phyloP scores from a whole-genome alignment of 139 green algal species.

The Auxenochlorella pyrenoidosa region DNA sequence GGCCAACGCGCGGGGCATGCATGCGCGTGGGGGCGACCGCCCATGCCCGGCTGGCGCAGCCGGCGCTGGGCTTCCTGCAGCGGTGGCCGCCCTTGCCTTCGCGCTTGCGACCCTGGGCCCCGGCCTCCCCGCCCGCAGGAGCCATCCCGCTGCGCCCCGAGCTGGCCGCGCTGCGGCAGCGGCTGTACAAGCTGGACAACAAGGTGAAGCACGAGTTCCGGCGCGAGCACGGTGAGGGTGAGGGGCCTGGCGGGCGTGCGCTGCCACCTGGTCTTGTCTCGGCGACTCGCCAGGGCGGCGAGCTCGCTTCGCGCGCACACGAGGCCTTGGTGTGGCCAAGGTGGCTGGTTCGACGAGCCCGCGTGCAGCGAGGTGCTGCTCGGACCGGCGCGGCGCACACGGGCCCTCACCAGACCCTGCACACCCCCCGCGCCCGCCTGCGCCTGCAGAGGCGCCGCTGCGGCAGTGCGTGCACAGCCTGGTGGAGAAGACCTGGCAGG shows the following conservation, averaged over 20 bases:
- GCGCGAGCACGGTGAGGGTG: conserved; percentile 11
- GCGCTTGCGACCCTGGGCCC: not conserved
- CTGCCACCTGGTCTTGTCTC: too few relatives aligned
- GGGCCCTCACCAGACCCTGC: not conserved
- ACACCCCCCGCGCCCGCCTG: not conserved
- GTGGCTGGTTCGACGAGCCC: too few relatives aligned
- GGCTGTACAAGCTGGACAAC: conserved; percentile 38
- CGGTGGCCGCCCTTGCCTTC: too few relatives aligned
- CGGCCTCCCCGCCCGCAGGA: not conserved
- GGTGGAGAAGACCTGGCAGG: conserved; percentile 37
- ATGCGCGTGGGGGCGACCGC: too few relatives aligned
- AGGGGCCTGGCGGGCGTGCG: not conserved
- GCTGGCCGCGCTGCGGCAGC: conserved; percentile 32
- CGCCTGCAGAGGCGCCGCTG: conserved; percentile 15
- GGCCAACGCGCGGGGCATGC: too few relatives aligned
- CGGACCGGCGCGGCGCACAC: not conserved
- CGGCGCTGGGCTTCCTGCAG: too few relatives aligned
- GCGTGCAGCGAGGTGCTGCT: not conserved
- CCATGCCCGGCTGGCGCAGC: too few relatives aligned
- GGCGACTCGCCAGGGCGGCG: too few relatives aligned
- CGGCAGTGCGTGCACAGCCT: conserved; percentile 32
- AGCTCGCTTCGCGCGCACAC: too few relatives aligned
- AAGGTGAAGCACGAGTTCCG: conserved; percentile 40
- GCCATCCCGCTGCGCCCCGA: conserved; percentile 33
- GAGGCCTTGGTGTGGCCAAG: too few relatives aligned